Evolutionary conservation across 305 asterid species (phyloP), one percentile per base, ranked within the genome.

Genomic region (Euphrasia arctica): DNA sequence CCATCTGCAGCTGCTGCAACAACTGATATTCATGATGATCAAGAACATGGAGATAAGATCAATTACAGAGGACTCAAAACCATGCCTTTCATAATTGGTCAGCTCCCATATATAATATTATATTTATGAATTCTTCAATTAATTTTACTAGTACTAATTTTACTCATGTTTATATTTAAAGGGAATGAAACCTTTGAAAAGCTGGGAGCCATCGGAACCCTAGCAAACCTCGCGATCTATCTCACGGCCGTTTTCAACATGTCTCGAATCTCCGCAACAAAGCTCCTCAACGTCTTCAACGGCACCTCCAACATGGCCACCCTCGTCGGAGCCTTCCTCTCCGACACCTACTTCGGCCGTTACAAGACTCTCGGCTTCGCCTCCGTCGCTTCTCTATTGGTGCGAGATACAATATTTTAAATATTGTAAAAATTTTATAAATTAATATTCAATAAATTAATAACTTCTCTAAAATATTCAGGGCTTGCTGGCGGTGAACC

Each of bases 181-280:
- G 84, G 84, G 10, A 83, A 83, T 62, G 86, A 80, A 58, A 74
- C 86, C 0, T 80, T 83, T 64, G 86, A 83, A 75, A 80, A 80
- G 74, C 75, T 83, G 1, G 89, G 89, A 31, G 81, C 89, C 4
- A 71, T 83, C 9, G 89, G 89, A 13, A 80, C 84, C 0, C 25
- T 80, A 4, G 62, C 85, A 1, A 83, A 83, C 36, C 82, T 83
- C 12, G 66, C 75, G 56, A 78, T 83, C 52, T 83, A 83, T 31
- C 77, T 83, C 1, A 80, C 89, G n/a, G 69, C 78, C 4, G 81
- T 83, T 12, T 83, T 83, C 75, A 80, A 80, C 72, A 74, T 83
- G 86, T 64, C 54, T 5, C 79, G 84, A 70, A 60, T 83, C 52
- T 74, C 79, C 1, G 82, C 89, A 11, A 76, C 89, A 0, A 76